Percentiles rank a stretch among this genome's conserved stretches.
Conservation (phyloP, 352 stramenopile species). For the Phytophthora pinifolia region DNA sequence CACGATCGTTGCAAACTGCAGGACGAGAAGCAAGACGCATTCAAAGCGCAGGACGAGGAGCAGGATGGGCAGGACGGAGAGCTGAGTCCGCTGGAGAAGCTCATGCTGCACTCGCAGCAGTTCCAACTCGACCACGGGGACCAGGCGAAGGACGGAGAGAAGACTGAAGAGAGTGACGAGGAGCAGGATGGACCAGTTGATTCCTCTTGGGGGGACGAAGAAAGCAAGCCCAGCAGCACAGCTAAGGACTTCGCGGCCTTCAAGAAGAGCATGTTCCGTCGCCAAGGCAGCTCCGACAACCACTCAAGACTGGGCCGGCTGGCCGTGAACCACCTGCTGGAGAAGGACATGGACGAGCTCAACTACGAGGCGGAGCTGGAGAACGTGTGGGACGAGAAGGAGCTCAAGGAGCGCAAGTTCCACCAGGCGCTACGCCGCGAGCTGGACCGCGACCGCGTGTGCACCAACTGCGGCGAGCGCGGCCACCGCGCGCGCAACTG, state of each 20-base stretch:
- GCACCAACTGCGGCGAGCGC: slow-evolving; percentile 73
- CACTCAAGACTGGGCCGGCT: slow-evolving; percentile 18
- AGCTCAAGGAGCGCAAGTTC: slow-evolving; percentile 61
- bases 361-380: slow-evolving; percentile 78
- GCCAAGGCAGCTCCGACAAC: slow-evolving; percentile 5
- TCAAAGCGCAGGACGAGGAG: not conserved
- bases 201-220: not conserved
- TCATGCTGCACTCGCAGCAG: slow-evolving; percentile 67
- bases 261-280: slow-evolving; percentile 19
- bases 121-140: slow-evolving; percentile 45
- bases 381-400: slow-evolving; percentile 34
- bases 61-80: slow-evolving; percentile 21
- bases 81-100: slow-evolving; percentile 61
- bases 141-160: slow-evolving; percentile 14
- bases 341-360: slow-evolving; percentile 46
- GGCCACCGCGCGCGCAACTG: slow-evolving; percentile 73
- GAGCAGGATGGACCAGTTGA: not conserved
- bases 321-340: slow-evolving; percentile 15
- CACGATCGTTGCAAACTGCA: slow-evolving; percentile 1
- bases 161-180: slow-evolving; percentile 11
- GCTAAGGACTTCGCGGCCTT: not conserved
- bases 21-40: not conserved
- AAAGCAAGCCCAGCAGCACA: not conserved
- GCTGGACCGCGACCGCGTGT: slow-evolving; percentile 62
- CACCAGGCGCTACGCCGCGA: slow-evolving; percentile 58